These are phyloP conservation scores for Kwoniella sp. DNA, from an alignment of 768 basidiomycete genomes.

Conservation along the genomic window DNA sequence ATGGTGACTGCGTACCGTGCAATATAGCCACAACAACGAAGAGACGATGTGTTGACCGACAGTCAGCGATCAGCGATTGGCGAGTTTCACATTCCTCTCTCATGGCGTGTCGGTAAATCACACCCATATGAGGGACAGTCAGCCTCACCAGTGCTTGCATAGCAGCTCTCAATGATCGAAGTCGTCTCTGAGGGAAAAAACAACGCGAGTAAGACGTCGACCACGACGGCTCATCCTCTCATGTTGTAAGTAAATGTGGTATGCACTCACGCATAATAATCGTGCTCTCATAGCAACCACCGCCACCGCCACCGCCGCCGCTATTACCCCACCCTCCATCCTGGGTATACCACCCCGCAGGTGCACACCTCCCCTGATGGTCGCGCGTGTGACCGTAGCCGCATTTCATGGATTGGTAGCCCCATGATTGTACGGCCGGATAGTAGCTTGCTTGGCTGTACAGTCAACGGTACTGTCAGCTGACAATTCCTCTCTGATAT, in stretches of 20 bases:
- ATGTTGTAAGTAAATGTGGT: not conserved
- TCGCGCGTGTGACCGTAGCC: conserved; percentile 31
- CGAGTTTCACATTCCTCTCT: not conserved
- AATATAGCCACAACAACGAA: too few relatives aligned
- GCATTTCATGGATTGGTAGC: conserved; percentile 33
- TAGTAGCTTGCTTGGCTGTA: conserved; percentile 29
- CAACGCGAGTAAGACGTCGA: not conserved
- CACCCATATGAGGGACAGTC: not conserved
- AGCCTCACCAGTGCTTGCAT: conserved; percentile 19
- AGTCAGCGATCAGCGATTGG: not conserved
- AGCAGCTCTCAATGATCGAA: conserved; percentile 22
- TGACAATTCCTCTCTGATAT: too few relatives aligned
- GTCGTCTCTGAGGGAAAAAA: conserved; percentile 23
- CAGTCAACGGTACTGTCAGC: too few relatives aligned
- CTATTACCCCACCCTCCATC: too few relatives aligned
- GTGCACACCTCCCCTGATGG: conserved; percentile 23
- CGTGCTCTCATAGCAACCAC: conserved; percentile 42
- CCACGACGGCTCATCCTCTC: not conserved
- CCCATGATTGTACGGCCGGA: conserved; percentile 31
- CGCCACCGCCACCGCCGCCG: not conserved
- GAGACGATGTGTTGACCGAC: not conserved
- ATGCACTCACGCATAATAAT: conserved; percentile 34
- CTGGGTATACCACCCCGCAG: conserved; percentile 31
- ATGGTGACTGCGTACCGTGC: conserved; percentile 2
- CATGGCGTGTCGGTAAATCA: too few relatives aligned